These are phyloP conservation scores for Clonostachys chloroleuca DNA, from an alignment of 2,329 filamentous ascomycete species.

Conservation along the genomic window DNA sequence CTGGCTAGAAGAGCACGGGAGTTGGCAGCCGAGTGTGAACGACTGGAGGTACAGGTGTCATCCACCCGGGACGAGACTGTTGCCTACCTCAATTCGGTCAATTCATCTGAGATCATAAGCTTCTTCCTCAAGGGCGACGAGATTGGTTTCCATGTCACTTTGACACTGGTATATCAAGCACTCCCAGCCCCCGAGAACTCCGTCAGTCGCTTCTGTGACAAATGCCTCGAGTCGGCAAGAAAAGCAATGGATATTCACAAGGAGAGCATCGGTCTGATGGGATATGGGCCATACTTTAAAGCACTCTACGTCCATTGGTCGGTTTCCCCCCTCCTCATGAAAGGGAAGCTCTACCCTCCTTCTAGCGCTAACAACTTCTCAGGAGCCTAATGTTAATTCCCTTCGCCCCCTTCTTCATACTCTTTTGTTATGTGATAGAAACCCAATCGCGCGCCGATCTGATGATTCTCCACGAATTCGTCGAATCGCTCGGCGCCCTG, in stretches of 20 bases:
- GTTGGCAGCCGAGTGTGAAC: slow-evolving; percentile 29
- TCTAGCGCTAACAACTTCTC: background rate
- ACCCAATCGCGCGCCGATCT: slow-evolving; percentile 49
- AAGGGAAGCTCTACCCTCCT: background rate
- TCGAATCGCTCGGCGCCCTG: slow-evolving; percentile 46
- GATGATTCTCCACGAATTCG: slow-evolving; percentile 48
- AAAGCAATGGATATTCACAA: slow-evolving; percentile 39
- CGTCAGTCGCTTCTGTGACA: slow-evolving; percentile 36
- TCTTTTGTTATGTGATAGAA: slow-evolving; percentile 55
- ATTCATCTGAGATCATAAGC: slow-evolving; percentile 32
- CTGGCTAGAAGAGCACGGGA: slow-evolving; percentile 30
- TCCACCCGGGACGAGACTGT: slow-evolving; percentile 25
- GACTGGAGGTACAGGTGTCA: slow-evolving; percentile 27
- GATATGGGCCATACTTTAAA: slow-evolving; percentile 31
- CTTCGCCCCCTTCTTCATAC: slow-evolving; percentile 55
- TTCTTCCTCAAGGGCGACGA: slow-evolving; percentile 41
- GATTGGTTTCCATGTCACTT: slow-evolving; percentile 38
- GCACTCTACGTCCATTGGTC: slow-evolving; percentile 49
- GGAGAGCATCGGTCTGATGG: slow-evolving; percentile 36
- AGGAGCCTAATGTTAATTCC: slow-evolving; percentile 53
- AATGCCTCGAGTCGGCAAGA: slow-evolving; percentile 46
- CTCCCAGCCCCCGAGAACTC: slow-evolving; percentile 39
- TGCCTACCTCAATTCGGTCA: slow-evolving; percentile 27
- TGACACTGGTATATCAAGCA: slow-evolving; percentile 48
- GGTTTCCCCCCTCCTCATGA: background rate